Evolutionary conservation across 352 stramenopile genomes (phyloP), one percentile per base, ranked within the genome.

Genomic region (Globisporangium nodosum): DNA sequence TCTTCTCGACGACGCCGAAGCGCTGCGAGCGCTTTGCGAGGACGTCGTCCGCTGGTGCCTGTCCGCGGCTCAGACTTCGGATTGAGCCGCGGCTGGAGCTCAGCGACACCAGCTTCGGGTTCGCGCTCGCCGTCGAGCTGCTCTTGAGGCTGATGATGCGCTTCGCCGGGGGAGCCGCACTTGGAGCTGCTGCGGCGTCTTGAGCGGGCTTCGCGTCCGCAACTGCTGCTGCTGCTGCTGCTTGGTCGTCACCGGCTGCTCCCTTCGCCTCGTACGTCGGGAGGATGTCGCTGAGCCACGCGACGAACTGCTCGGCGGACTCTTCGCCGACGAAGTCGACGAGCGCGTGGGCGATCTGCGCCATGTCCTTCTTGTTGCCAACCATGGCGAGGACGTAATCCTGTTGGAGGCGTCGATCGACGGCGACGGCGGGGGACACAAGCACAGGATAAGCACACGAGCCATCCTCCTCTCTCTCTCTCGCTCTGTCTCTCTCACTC

Each of bases 361-460:
- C 73, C 81, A 94, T 90, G 52, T 75, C 86, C 67, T 92, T 92
- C 74, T 90, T 89, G 74, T 92, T 94, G 70, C 76, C 70, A 59
- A 94, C 83, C 84, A 94, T 90, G 31, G 90, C 78, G 58, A 89
- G 76, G 51, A 94, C 81, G 64, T 90, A 94, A 72, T 94, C 81
- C 82, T 92, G 66, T 59, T 57, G 52, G 54, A 49, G 39, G 59
- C 42, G 42, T 24, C 42, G 43, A 15, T 49, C 66, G 50, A 66
- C 52, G 35, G 48, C 46, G 52, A 27, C 18, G 47, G 21, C 20
- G 30, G 53, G 16, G 30, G 37, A 68, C 56, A 67, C 31, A 66
- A 12, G 70, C 54, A 71, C 58, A 57, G 59, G 72, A 60, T 75
- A 55, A 78, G 53, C 76, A 61, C 58, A 64, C 47, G 54, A 30